Evolutionary conservation across 192 early-diverging fungal species (phyloP).

Genomic region (Piromyces sp.): DNA sequence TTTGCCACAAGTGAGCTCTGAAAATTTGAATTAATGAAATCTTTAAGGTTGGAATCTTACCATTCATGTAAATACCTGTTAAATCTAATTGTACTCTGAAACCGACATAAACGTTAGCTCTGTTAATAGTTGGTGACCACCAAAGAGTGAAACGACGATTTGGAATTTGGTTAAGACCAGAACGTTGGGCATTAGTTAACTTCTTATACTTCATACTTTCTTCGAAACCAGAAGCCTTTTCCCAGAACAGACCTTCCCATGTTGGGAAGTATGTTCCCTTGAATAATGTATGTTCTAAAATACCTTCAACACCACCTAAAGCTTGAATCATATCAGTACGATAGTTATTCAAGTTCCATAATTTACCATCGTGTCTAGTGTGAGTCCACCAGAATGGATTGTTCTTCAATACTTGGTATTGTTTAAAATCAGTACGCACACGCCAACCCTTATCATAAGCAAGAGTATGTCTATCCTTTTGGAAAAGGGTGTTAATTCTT

Average conservation of each 20-base stretch:
- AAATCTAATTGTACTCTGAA: slow-evolving; percentile 99
- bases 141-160: slow-evolving; percentile 98
- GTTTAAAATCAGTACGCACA: slow-evolving; percentile 89
- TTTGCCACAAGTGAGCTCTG: slow-evolving; percentile 97
- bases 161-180: slow-evolving; percentile 97
- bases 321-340: slow-evolving; percentile 99
- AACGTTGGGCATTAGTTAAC: slow-evolving; percentile 93
- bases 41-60: slow-evolving; percentile 97
- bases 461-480: slow-evolving; percentile 94
- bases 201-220: slow-evolving; percentile 62
- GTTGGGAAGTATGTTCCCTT: slow-evolving; percentile 95
- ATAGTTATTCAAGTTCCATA: slow-evolving; percentile 73
- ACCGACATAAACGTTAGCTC: slow-evolving; percentile 96
- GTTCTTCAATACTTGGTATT: slow-evolving; percentile 85
- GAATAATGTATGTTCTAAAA: slow-evolving; percentile 96
- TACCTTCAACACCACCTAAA: slow-evolving; percentile 93
- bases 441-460: slow-evolving; percentile 99
- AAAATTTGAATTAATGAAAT: slow-evolving; percentile 98
- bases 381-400: slow-evolving; percentile 96
- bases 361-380: slow-evolving; percentile 13
- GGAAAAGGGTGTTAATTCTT: slow-evolving; percentile 95
- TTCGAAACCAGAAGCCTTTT: slow-evolving; percentile 33
- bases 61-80: slow-evolving; percentile 99
- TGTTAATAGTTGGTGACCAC: slow-evolving; percentile 98
- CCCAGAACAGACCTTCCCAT: slow-evolving; percentile 98